Evolutionary conservation across 2,329 filamentous ascomycete genomes (phyloP).

Genomic region (Blastomyces percursus): DNA sequence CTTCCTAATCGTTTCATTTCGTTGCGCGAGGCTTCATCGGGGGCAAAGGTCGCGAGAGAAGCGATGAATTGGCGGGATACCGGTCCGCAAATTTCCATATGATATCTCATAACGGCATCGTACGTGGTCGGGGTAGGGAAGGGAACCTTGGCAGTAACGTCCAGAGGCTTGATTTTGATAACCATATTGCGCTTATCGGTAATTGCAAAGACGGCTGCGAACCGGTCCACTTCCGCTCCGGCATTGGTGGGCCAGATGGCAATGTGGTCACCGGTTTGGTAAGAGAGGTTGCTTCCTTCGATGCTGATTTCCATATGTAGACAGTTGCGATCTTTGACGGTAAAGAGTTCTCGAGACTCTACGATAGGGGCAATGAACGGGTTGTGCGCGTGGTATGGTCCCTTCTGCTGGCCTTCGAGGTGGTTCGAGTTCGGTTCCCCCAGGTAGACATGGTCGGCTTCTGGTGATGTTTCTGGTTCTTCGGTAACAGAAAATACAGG

Average conservation of each 20-base stretch:
- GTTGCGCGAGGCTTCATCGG: slow-evolving; percentile 69
- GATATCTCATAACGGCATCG: slow-evolving; percentile 84
- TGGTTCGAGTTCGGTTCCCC: slow-evolving; percentile 96
- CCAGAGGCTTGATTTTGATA: slow-evolving; percentile 78
- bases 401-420: slow-evolving; percentile 70
- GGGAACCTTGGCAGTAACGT: slow-evolving; percentile 91
- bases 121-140: slow-evolving; percentile 97
- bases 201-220: slow-evolving; percentile 69
- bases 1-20: slow-evolving; percentile 80
- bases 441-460: slow-evolving; percentile 75
- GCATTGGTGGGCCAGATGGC: slow-evolving; percentile 96
- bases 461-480: slow-evolving; percentile 58
- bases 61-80: slow-evolving; percentile 93
- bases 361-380: slow-evolving; percentile 90
- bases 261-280: slow-evolving; percentile 95
- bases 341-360: slow-evolving; percentile 86
- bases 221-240: slow-evolving; percentile 81
- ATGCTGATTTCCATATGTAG: slow-evolving; percentile 93
- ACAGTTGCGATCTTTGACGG: slow-evolving; percentile 81
- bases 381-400: slow-evolving; percentile 92
- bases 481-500: slow-evolving; percentile 77
- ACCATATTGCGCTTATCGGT: slow-evolving; percentile 67
- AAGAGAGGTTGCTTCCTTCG: slow-evolving; percentile 75
- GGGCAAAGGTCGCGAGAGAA: slow-evolving; percentile 77
- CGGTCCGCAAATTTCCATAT: slow-evolving; percentile 91